phyloP scores from a whole-genome alignment of 2,329 filamentous ascomycete genomes.

The Cercospora brassicicola region DNA sequence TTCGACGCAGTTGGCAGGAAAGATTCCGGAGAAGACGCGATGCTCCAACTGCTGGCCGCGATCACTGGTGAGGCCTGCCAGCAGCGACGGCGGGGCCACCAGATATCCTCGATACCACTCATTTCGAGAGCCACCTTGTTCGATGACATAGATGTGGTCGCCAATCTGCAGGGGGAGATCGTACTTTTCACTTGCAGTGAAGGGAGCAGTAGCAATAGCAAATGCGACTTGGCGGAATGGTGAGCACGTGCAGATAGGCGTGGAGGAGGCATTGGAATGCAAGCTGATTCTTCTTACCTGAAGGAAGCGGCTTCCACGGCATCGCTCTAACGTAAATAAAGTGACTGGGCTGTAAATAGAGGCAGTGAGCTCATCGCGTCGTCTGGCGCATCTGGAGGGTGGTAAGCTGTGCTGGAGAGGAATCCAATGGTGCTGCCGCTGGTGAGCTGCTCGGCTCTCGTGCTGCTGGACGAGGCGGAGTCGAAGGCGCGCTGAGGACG shows the following conservation, averaged over 20 bases:
- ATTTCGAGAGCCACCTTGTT: conserved; percentile 81
- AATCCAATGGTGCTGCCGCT: not conserved
- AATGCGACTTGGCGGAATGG: conserved; percentile 73
- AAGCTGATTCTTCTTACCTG: conserved; percentile 5
- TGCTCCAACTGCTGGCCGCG: conserved; percentile 93
- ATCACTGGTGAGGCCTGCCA: conserved; percentile 85
- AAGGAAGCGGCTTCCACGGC: conserved; percentile 20
- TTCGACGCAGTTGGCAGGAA: conserved; percentile 91
- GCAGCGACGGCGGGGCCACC: conserved; percentile 86
- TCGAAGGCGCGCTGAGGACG: not conserved
- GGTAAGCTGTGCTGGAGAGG: not conserved
- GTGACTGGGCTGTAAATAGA: conserved; percentile 10
- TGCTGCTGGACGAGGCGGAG: not conserved
- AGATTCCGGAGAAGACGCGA: conserved; percentile 97
- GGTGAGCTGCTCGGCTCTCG: not conserved
- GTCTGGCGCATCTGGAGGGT: not conserved
- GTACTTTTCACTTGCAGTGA: conserved; percentile 78
- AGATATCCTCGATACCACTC: conserved; percentile 95
- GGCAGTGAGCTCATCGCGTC: conserved; percentile 11
- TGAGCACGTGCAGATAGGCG: conserved; percentile 2
- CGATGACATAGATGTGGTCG: conserved; percentile 98
- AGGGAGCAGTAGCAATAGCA: conserved; percentile 93
- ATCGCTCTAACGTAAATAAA: conserved; percentile 13
- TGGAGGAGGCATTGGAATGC: conserved; percentile 62
- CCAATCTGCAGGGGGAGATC: conserved; percentile 96